These are phyloP conservation scores for Scheffersomyces stambukii DNA, from an alignment of 1,139 yeast genomes.

Conservation along the genomic window DNA sequence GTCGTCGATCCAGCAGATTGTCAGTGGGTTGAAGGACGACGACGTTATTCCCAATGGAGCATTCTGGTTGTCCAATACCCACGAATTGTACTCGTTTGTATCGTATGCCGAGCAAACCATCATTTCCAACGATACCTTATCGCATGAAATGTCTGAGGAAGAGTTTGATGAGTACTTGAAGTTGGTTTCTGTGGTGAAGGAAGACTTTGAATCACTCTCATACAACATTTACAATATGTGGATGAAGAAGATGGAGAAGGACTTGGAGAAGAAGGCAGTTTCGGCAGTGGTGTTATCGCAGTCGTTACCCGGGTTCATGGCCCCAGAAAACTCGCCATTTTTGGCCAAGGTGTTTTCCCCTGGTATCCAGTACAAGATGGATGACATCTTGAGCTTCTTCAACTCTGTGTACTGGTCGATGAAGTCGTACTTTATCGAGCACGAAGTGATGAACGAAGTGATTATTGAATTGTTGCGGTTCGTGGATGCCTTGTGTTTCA, in stretches of 20 bases:
- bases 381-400: constrained; percentile 85
- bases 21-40: constrained; percentile 69
- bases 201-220: constrained; percentile 89
- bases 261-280: constrained; percentile 85
- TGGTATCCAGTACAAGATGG: constrained; percentile 82
- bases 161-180: constrained; percentile 90
- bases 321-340: constrained; percentile 83
- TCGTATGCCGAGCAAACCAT: constrained; percentile 91
- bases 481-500: constrained; percentile 93
- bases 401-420: constrained; percentile 91
- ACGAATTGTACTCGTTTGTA: constrained; percentile 91
- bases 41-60: constrained; percentile 92
- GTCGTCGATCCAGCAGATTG: constrained; percentile 80
- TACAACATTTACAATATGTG: constrained; percentile 95
- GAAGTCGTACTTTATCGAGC: constrained; percentile 87
- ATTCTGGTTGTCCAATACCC: constrained; percentile 96
- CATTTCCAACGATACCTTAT: constrained; percentile 72
- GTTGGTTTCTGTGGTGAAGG: constrained; percentile 86
- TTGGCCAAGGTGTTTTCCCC: constrained; percentile 79
- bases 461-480: constrained; percentile 78
- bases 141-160: constrained; percentile 82
- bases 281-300: constrained; percentile 94
- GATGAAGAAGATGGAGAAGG: constrained; percentile 95
- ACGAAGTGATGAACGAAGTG: constrained; percentile 80
- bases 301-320: constrained; percentile 93